Percentiles rank a stretch among this genome's conserved stretches.
Evolutionary conservation across 441 rosid genomes (phyloP).

Genomic region (Erodium texanum): DNA sequence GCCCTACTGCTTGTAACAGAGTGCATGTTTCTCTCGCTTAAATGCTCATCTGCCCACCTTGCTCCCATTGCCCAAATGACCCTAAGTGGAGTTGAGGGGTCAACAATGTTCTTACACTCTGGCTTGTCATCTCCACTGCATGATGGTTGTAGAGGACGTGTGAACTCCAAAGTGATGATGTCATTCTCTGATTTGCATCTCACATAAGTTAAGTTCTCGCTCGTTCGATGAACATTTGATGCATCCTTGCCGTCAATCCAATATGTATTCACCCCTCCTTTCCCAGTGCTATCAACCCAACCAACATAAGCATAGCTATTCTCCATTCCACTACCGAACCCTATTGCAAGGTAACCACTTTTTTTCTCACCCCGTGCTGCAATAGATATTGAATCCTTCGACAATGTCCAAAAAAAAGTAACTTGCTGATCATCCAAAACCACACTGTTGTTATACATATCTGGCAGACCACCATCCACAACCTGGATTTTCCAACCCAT

Average conservation of each 20-base stretch:
- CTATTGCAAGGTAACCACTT: constrained; percentile 85
- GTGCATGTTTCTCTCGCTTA: constrained; percentile 90
- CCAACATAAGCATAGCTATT: constrained; percentile 85
- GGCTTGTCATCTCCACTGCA: constrained; percentile 42
- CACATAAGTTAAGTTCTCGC: constrained; percentile 67
- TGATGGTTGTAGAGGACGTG: constrained; percentile 57
- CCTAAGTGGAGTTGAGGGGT: constrained; percentile 80
- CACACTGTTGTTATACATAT: constrained; percentile 86
- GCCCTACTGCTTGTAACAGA: constrained; percentile 82
- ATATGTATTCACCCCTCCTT: constrained; percentile 65
- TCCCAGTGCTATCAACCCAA: constrained; percentile 68
- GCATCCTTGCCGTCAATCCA: constrained; percentile 89
- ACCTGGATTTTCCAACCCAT: constrained; percentile 99
- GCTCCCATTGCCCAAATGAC: constrained; percentile 97
- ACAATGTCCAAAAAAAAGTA: constrained; percentile 80
- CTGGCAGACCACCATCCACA: constrained; percentile 91
- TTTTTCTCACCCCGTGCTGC: constrained; percentile 96
- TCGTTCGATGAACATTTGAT: constrained; percentile 55
- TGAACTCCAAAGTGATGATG: constrained; percentile 80
- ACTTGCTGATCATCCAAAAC: constrained; percentile 91
- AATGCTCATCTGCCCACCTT: constrained; percentile 59
- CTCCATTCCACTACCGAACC: constrained; percentile 70
- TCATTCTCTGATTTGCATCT: constrained; percentile 89
- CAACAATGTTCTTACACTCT: constrained; percentile 74
- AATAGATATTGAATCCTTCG: constrained; percentile 59